Evolutionary conservation across 2,329 filamentous ascomycete genomes (phyloP).

Genomic region (Verruconis gallopava): DNA sequence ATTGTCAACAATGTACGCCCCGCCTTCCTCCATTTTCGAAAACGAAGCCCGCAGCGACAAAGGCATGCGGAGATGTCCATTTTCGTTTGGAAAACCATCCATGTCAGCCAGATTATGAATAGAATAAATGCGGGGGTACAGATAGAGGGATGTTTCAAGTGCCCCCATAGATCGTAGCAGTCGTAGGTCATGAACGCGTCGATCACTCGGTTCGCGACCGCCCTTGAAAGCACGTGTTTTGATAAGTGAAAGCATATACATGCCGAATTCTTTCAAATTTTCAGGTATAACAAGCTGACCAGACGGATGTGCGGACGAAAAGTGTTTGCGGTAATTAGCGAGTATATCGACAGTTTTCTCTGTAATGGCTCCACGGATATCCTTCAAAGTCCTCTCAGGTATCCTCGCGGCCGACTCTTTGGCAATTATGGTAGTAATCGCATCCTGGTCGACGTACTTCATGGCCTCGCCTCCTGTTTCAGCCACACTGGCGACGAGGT

Average conservation of each 20-base stretch:
- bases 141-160: constrained; percentile 74
- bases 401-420: constrained; percentile 91
- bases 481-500: constrained; percentile 83
- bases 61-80: constrained; percentile 77
- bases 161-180: constrained; percentile 81
- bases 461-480: constrained; percentile 72
- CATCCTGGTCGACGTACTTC: constrained; percentile 93
- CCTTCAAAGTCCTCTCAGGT: constrained; percentile 63
- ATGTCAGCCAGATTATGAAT: constrained; percentile 78
- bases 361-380: constrained; percentile 68
- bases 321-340: constrained; percentile 84
- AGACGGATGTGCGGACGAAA: constrained; percentile 72
- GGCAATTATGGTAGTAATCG: constrained; percentile 73
- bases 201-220: constrained; percentile 79
- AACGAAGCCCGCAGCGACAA: constrained; percentile 71
- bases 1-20: constrained; percentile 90
- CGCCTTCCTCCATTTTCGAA: constrained; percentile 77
- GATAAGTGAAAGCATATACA: constrained; percentile 84
- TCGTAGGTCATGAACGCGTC: constrained; percentile 80
- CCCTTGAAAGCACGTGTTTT: constrained; percentile 90
- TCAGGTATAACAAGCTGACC: constrained; percentile 92
- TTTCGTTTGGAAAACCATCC: constrained; percentile 88
- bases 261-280: constrained; percentile 88
- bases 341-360: constrained; percentile 91
- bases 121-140: constrained; percentile 88